Conservation (phyloP, 2,329 filamentous ascomycete genomes). For the Hymenotorrendiella dingleyae region DNA sequence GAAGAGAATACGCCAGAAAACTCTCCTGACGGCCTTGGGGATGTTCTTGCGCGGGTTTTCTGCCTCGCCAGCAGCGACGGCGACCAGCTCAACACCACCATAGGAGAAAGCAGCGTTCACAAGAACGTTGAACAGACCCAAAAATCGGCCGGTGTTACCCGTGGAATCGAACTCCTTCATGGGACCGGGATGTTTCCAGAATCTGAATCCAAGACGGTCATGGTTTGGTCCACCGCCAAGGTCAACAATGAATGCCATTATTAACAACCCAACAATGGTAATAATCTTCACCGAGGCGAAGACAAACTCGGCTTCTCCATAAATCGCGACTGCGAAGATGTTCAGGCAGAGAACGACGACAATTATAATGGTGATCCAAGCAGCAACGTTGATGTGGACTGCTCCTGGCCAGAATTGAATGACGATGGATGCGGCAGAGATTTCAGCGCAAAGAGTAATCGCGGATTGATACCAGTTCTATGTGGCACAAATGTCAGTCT, state of each 20-base stretch:
- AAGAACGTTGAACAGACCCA: slow-evolving; percentile 39
- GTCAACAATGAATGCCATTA: slow-evolving; percentile 39
- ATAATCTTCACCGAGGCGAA: slow-evolving; percentile 48
- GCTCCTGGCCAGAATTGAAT: slow-evolving; percentile 42
- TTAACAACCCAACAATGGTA: slow-evolving; percentile 50
- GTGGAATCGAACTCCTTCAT: slow-evolving; percentile 41
- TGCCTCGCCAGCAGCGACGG: slow-evolving; percentile 56
- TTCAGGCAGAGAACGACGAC: slow-evolving; percentile 38
- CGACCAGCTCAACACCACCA: slow-evolving; percentile 45
- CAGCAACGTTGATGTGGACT: slow-evolving; percentile 25
- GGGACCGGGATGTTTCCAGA: slow-evolving; percentile 47
- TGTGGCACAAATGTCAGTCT: not conserved
- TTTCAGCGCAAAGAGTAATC: slow-evolving; percentile 39
- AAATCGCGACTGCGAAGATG: slow-evolving; percentile 50
- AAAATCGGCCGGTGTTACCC: slow-evolving; percentile 50
- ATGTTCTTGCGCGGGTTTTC: slow-evolving; percentile 61
- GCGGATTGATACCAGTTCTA: slow-evolving; percentile 29
- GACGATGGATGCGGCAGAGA: slow-evolving; percentile 42
- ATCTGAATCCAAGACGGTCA: slow-evolving; percentile 56
- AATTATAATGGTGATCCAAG: slow-evolving; percentile 39
- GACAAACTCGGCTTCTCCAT: slow-evolving; percentile 56
- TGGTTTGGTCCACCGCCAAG: slow-evolving; percentile 55
- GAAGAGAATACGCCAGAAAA: slow-evolving; percentile 53
- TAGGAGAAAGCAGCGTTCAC: slow-evolving; percentile 41
- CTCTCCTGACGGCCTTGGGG: slow-evolving; percentile 54